These are phyloP conservation scores for Scalesia atractyloides DNA, from an alignment of 129 eudicot species.

Conservation along the genomic window DNA sequence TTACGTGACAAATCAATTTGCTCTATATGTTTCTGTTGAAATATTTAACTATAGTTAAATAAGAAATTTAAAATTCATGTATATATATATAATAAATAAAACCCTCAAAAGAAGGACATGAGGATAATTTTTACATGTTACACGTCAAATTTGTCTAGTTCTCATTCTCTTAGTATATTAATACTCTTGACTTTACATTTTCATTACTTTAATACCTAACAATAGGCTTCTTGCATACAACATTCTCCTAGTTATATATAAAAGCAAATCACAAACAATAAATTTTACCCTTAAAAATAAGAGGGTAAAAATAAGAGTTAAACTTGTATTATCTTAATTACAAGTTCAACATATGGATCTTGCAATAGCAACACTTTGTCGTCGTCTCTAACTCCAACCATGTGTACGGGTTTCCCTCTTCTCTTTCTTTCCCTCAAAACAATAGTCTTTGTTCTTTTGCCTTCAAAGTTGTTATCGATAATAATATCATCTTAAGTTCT, in stretches of 20 bases:
- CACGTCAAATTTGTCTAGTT: not conserved
- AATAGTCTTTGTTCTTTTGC: constrained; percentile 73
- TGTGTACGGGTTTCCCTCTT: constrained; percentile 65
- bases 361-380: constrained; percentile 63
- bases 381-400: no score
- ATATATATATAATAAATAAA: no score
- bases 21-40: no score
- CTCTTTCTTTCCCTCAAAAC: constrained; percentile 82
- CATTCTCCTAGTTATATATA: not conserved
- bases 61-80: no score
- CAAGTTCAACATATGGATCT: constrained; percentile 47
- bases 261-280: no score
- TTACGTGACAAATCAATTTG: no score
- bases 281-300: constrained; percentile 19
- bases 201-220: constrained; percentile 1
- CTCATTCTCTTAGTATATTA: not conserved
- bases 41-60: no score
- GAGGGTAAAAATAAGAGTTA: constrained; percentile 3
- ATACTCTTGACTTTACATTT: not conserved
- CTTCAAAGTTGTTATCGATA: constrained; percentile 53
- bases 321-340: not conserved
- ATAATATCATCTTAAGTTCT: constrained; percentile 62
- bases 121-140: no score
- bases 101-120: no score
- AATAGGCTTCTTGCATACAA: not conserved